These are phyloP conservation scores for Leonotis leonurus DNA, from an alignment of 257 asterid genomes.

Conservation along the genomic window DNA sequence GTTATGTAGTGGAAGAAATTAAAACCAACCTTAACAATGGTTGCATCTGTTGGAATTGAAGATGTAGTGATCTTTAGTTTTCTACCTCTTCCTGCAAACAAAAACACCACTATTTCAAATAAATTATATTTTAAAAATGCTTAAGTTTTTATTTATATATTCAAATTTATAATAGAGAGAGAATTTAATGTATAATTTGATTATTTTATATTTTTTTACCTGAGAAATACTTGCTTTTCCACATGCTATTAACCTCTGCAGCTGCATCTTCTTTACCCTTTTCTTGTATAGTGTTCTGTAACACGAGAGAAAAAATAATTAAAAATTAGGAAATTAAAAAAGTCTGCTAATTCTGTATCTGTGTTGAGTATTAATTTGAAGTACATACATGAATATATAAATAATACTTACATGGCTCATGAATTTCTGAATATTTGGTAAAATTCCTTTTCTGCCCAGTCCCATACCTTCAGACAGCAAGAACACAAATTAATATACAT, in stretches of 20 bases:
- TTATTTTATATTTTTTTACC: conserved; percentile 18
- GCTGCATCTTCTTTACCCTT: conserved; percentile 5
- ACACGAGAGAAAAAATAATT: neutral
- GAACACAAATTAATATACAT: too few species aligned
- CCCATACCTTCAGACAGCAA: conserved; percentile 28
- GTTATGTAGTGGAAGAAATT: neutral
- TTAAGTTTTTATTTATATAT: too few species aligned
- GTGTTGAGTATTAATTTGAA: too few species aligned
- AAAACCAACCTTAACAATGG: conserved; percentile 48
- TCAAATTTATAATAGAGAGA: too few species aligned
- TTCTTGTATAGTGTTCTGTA: conserved; percentile 18
- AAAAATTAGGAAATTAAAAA: neutral
- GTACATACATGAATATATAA: too few species aligned
- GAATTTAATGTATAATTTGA: too few species aligned
- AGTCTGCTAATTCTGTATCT: too few species aligned
- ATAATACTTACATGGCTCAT: conserved; percentile 21
- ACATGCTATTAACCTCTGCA: conserved; percentile 7
- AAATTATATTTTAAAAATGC: too few species aligned
- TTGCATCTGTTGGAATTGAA: conserved; percentile 25
- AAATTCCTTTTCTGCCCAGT: conserved; percentile 15
- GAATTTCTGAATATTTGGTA: conserved; percentile 1
- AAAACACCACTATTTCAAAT: neutral
- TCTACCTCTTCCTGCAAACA: conserved; percentile 54
- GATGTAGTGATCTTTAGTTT: conserved; percentile 36
- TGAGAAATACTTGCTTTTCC: conserved; percentile 25